Evolutionary conservation across 2,329 filamentous ascomycete genomes (phyloP).

Genomic region (Didymella pomorum): DNA sequence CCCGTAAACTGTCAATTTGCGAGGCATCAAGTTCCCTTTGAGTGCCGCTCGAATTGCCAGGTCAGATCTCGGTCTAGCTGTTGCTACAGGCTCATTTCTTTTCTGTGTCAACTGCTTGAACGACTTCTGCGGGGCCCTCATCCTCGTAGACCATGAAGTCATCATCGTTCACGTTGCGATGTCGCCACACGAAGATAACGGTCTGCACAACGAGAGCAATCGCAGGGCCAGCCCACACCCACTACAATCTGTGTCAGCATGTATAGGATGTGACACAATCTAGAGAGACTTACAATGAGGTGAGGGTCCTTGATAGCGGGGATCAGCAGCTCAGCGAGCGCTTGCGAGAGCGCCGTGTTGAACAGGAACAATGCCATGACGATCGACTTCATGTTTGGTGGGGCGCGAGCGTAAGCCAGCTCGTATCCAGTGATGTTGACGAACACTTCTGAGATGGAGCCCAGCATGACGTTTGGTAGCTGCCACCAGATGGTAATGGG

Average conservation of each 20-base stretch:
- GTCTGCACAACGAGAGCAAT: slow-evolving; percentile 60
- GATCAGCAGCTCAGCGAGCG: slow-evolving; percentile 54
- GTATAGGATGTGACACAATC: not conserved
- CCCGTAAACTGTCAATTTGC: too few species aligned
- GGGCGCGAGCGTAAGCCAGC: slow-evolving; percentile 55
- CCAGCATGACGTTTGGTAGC: slow-evolving; percentile 50
- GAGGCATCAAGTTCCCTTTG: too few species aligned
- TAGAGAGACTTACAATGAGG: slow-evolving; percentile 42
- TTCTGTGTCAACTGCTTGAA: slow-evolving; percentile 4
- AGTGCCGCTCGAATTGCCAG: too few species aligned
- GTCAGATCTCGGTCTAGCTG: too few species aligned
- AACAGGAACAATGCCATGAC: slow-evolving; percentile 55
- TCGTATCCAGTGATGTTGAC: slow-evolving; percentile 57
- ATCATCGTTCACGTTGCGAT: slow-evolving; percentile 59
- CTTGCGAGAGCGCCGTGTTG: slow-evolving; percentile 51
- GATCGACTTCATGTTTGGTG: slow-evolving; percentile 54
- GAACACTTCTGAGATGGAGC: slow-evolving; percentile 40
- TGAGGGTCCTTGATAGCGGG: slow-evolving; percentile 58
- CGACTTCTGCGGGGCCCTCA: slow-evolving; percentile 3
- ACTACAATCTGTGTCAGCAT: slow-evolving; percentile 28
- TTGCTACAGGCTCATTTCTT: slow-evolving; percentile 3
- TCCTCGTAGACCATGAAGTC: slow-evolving; percentile 49
- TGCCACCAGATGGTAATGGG: slow-evolving; percentile 57
- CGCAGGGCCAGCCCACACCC: slow-evolving; percentile 59
- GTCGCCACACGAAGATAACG: slow-evolving; percentile 58